Evolutionary conservation across 768 basidiomycete species (phyloP), one percentile per base, ranked within the genome.

Genomic region (Cystofilobasidium bisporidii): DNA sequence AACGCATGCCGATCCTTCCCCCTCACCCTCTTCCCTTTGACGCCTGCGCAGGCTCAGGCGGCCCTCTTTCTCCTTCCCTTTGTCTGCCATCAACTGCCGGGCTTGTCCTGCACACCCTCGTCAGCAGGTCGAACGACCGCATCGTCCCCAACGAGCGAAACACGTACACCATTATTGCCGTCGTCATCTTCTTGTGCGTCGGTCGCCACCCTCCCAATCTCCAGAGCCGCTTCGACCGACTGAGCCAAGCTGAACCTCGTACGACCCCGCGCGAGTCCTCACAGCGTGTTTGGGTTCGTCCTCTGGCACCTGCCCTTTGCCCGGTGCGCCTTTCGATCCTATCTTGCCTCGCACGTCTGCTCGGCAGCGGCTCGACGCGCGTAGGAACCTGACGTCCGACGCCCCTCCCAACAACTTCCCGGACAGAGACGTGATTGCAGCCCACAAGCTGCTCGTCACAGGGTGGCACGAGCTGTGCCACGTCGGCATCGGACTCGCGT

Each of bases 401-500:
- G n/a, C n/a, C n/a, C n/a, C 26, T 3, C 11, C 3, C 26, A 6
- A 8, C 53, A 2, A 12, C 14, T 18, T 33, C 9, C 8, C 5
- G 53, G 28, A 28, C 53, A 64, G 63, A 2, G 63, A 64, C 22
- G 8, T 64, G 26, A 64, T 64, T 2, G 63, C 63, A 3, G 20
- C 53, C 2, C 40, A 41, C 55, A 66, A 74, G 76, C 80, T 91
- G 18, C 86, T 91, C 74, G 87, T 88, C 62, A 90, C 91, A 69
- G 89, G 89, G 50, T 89, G 85, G 83, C 90, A 92, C 73, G 90
- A 92, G 74, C 80, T 91, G 20, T 91, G 87, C 74, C 90, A 92
- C 76, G 86, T 90, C 73, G 79, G 82, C 59, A 83, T 84, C 45
- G 89, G 63, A 10, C 33, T 57, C 20, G 17, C 55, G 1, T 64